phyloP scores from a whole-genome alignment of 371 early-diverging fungal genomes.

The Homolaphlyctis polyrhiza region DNA sequence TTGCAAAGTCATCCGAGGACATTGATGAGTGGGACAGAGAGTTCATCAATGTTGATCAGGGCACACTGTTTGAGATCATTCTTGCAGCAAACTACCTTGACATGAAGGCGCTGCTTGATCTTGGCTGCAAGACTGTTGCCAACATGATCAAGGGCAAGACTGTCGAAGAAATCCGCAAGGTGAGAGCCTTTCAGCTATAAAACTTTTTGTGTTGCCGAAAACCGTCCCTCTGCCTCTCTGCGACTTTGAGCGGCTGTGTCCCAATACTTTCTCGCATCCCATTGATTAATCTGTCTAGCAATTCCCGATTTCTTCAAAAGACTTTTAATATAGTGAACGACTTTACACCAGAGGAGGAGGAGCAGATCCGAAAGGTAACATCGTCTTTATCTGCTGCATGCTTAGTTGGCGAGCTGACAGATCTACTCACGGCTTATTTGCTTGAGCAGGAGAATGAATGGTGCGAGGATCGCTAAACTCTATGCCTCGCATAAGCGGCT shows the following conservation, averaged over 20 bases:
- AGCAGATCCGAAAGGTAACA: conserved; percentile 56
- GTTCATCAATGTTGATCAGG: conserved; percentile 82
- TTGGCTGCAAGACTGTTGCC: conserved; percentile 96
- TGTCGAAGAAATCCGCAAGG: conserved; percentile 88
- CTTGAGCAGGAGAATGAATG: conserved; percentile 75
- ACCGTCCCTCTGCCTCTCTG: too few species aligned
- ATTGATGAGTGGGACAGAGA: conserved; percentile 78
- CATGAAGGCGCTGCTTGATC: conserved; percentile 87
- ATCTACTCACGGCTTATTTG: neutral
- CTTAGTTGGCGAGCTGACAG: too few species aligned
- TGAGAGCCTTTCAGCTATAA: neutral
- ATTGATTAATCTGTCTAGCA: neutral
- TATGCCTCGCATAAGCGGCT: neutral
- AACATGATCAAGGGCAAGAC: conserved; percentile 96
- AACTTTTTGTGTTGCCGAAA: neutral
- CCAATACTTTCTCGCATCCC: too few species aligned
- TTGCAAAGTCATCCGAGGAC: conserved; percentile 46
- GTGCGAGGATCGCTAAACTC: conserved; percentile 70
- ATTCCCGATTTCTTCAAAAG: neutral
- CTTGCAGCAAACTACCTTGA: conserved; percentile 94
- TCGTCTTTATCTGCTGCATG: neutral
- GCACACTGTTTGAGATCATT: conserved; percentile 81
- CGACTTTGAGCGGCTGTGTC: too few species aligned
- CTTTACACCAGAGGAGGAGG: conserved; percentile 94
- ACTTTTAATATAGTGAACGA: conserved; percentile 91